Evolutionary conservation across 2,329 filamentous ascomycete genomes (phyloP).

Genomic region (Monilinia polystroma): DNA sequence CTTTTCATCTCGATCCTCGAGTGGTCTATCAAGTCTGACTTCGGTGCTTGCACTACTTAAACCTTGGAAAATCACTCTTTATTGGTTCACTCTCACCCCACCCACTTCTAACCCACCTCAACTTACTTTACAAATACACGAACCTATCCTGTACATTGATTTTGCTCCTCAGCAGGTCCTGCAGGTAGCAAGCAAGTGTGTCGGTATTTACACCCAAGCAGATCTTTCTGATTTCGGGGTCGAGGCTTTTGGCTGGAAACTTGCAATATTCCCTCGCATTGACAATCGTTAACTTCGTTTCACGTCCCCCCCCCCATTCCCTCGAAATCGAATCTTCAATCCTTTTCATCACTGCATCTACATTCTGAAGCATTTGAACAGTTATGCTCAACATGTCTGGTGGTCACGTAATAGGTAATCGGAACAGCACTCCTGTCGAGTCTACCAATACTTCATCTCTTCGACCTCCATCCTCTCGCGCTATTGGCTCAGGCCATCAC

Average conservation of each 20-base stretch:
- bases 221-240: slow-evolving; percentile 31
- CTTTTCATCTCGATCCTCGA: not conserved
- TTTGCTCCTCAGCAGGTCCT: slow-evolving; percentile 27
- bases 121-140: slow-evolving; percentile 16
- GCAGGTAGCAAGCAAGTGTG: slow-evolving; percentile 31
- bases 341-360: slow-evolving; percentile 20
- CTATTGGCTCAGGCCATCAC: slow-evolving; percentile 76
- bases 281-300: slow-evolving; percentile 22
- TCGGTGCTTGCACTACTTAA: not conserved
- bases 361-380: slow-evolving; percentile 10
- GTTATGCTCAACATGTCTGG: slow-evolving; percentile 57
- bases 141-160: slow-evolving; percentile 17
- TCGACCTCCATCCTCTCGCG: slow-evolving; percentile 76
- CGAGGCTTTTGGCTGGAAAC: slow-evolving; percentile 25
- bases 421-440: slow-evolving; percentile 90
- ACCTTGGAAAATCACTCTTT: not conserved
- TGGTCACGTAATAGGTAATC: slow-evolving; percentile 62
- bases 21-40: not conserved
- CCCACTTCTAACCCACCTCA: slow-evolving; percentile 7
- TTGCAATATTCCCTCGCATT: slow-evolving; percentile 32
- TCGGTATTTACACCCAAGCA: slow-evolving; percentile 31
- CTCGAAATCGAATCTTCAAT: slow-evolving; percentile 17
- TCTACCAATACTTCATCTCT: slow-evolving; percentile 77
- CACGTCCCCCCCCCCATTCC: slow-evolving; percentile 15
- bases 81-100: not conserved